Evolutionary conservation across 2,329 filamentous ascomycete genomes (phyloP), one percentile per base, ranked within the genome.

Genomic region (Hymenoscyphus scutula): DNA sequence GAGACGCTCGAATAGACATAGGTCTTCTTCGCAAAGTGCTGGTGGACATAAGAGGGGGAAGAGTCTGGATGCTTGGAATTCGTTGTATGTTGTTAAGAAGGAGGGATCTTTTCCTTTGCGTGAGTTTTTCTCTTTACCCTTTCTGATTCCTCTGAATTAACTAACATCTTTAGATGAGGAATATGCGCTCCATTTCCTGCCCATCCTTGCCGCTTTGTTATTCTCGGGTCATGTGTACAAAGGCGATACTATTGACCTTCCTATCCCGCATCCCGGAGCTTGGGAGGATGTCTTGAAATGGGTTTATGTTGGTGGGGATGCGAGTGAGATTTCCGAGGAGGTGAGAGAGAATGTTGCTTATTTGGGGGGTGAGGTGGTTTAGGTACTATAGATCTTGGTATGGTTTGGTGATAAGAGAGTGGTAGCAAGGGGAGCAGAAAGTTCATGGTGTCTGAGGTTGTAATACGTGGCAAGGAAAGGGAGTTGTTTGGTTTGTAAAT

Each of bases 201-300:
- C 84, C 1, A 78, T 83, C 0, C 73, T 87, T 5, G 83, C 80
- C 0, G 78, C 81, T 1, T 74, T 87, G 55, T 80, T 88, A 66
- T 75, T 82, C 37, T 85, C 82, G 0, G 79, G 81, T 4, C 77
- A 82, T 67, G 77, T 87, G 25, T 74, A 74, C 15, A 76, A 77
- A 27, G 80, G 82, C 30, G 84, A 87, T 67, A 75, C 76, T 1
- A 76, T 88, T 58, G 83, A 87, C 65, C 74, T 88, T 10, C 84
- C 84, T 0, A 66, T 88, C 60, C 85, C 85, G 1, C 77, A 81
- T 62, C 84, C 85, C 0, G 78, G 80, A 58, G 80, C 76, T 7
- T 88, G 85, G 85, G 69, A 72, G 2, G 79, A 82, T 60, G 86
- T 84, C 0, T 75, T 85, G n/a, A 74, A 76, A 3, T 82, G 83